Conservation (phyloP, 2,329 filamentous ascomycete species). For the Pseudogymnoascus sp. region DNA sequence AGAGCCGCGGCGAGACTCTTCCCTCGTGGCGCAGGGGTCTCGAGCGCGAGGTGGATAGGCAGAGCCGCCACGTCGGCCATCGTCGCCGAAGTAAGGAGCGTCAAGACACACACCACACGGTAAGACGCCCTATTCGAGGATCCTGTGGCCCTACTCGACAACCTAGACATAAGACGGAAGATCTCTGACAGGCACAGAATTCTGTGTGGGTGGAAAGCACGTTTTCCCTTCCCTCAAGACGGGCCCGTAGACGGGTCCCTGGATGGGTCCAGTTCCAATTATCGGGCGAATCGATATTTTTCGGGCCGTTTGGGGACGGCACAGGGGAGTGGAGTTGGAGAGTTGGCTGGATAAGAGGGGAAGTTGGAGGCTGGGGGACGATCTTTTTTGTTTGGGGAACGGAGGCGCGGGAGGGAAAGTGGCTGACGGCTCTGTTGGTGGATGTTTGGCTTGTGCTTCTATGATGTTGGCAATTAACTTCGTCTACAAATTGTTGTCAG, state of each 20-base stretch:
- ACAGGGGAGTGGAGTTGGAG: neutral
- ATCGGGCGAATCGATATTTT: neutral
- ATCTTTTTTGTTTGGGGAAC: neutral
- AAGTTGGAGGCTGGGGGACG: neutral
- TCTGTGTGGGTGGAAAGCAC: neutral
- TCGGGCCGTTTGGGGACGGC: conserved; percentile 5
- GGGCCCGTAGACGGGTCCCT: neutral
- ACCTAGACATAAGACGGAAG: neutral
- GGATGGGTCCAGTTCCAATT: neutral
- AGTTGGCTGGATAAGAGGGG: neutral
- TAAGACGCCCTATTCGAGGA: neutral
- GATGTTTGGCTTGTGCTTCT: neutral
- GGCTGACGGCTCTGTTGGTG: neutral
- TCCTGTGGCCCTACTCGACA: neutral
- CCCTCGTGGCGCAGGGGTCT: neutral
- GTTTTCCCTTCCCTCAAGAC: neutral
- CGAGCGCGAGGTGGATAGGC: neutral
- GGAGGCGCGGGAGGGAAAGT: neutral
- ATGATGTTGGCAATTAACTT: neutral
- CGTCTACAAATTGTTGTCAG: neutral
- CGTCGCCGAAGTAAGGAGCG: neutral
- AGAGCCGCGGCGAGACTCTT: neutral
- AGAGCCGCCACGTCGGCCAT: neutral
- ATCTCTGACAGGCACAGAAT: neutral
- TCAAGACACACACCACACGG: neutral